Conservation (phyloP, 192 early-diverging fungal species). For the Paraglomus occultum region DNA sequence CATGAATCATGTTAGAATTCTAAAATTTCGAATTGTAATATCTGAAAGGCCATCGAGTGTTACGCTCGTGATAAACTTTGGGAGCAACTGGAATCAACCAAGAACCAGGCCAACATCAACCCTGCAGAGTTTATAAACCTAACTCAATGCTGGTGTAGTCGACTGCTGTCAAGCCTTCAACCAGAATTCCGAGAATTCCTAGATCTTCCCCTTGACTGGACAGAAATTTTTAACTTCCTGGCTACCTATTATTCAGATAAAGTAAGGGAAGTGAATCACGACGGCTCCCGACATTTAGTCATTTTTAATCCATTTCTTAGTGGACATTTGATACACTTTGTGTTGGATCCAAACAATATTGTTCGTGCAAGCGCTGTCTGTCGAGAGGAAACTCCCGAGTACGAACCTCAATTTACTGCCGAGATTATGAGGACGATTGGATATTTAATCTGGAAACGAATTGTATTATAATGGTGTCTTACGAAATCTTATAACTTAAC, state of each 20-base stretch:
- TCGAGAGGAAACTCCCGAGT: not conserved
- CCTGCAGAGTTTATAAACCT: slow-evolving; percentile 44
- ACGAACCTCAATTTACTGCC: slow-evolving; percentile 16
- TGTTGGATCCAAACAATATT: slow-evolving; percentile 10
- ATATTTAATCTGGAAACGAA: slow-evolving; percentile 21
- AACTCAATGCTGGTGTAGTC: slow-evolving; percentile 39
- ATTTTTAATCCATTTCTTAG: slow-evolving; percentile 43
- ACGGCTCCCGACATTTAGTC: slow-evolving; percentile 36
- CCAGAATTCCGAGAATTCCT: slow-evolving; percentile 41
- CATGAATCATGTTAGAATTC: too few species aligned
- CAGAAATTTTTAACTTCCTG: slow-evolving; percentile 38
- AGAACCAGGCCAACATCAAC: slow-evolving; percentile 27
- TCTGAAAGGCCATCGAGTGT: slow-evolving; percentile 38
- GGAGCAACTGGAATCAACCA: slow-evolving; percentile 18
- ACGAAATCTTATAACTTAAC: too few species aligned
- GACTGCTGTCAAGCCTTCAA: slow-evolving; percentile 38
- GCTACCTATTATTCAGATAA: slow-evolving; percentile 32
- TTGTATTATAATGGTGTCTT: not conserved
- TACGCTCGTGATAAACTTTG: slow-evolving; percentile 40
- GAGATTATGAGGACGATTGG: slow-evolving; percentile 23
- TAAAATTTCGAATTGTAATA: not conserved
- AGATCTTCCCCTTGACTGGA: slow-evolving; percentile 40
- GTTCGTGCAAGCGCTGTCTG: slow-evolving; percentile 15
- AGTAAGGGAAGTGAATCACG: slow-evolving; percentile 40
- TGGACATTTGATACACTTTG: slow-evolving; percentile 42